phyloP scores from a whole-genome alignment of 2,329 filamentous ascomycete species.

The Colletotrichum abscissum region DNA sequence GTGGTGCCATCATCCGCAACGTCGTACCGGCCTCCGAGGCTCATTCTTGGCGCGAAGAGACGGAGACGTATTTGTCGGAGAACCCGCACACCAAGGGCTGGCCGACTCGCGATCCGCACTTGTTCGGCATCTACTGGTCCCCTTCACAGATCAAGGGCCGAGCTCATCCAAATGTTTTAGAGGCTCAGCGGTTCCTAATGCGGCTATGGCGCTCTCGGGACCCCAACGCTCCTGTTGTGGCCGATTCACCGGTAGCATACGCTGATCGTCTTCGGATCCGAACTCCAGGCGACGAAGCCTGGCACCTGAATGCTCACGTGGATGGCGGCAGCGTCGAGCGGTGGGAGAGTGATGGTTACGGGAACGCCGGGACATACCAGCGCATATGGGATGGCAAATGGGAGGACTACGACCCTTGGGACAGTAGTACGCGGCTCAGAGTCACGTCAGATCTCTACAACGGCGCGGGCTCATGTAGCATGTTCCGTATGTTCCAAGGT shows the following conservation, averaged over 20 bases:
- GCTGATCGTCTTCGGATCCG: conserved; percentile 77
- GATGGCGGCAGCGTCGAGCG: conserved; percentile 79
- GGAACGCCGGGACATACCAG: conserved; percentile 66
- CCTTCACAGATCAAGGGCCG: conserved; percentile 76
- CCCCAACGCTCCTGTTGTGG: conserved; percentile 68
- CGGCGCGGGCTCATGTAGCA: conserved; percentile 66
- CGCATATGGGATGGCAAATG: conserved; percentile 64
- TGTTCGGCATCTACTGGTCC: conserved; percentile 66
- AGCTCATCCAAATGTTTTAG: conserved; percentile 72
- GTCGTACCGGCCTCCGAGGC: conserved; percentile 70
- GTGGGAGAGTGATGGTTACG: conserved; percentile 77
- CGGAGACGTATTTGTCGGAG: conserved; percentile 60
- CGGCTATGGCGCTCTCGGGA: conserved; percentile 72
- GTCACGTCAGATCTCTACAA: conserved; percentile 69
- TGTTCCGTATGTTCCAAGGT: conserved; percentile 70
- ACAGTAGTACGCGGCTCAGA: conserved; percentile 62
- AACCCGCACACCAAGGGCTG: conserved; percentile 52
- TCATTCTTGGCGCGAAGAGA: conserved; percentile 62
- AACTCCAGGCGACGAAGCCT: conserved; percentile 62
- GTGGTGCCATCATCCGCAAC: conserved; percentile 71
- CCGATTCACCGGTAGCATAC: conserved; percentile 73
- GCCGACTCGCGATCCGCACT: conserved; percentile 44
- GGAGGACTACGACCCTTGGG: conserved; percentile 68
- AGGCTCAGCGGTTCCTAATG: conserved; percentile 75
- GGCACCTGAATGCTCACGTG: conserved; percentile 71